These are phyloP conservation scores for Eucalyptus tenuipes DNA, from an alignment of 345 rosid genomes.

Conservation along the genomic window DNA sequence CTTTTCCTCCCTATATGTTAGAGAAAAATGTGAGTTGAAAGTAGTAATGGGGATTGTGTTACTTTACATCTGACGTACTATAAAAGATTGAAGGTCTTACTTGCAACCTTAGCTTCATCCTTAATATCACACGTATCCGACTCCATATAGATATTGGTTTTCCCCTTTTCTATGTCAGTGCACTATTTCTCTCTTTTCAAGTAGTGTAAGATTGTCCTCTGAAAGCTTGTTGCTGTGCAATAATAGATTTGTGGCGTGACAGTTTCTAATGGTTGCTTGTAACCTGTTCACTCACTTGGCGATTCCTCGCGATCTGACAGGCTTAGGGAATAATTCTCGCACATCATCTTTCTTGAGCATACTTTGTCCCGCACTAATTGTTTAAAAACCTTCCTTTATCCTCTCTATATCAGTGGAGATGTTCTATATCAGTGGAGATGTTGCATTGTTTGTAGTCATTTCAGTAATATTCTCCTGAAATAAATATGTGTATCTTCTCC, in stretches of 20 bases:
- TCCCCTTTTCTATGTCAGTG: background rate
- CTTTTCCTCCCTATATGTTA: background rate
- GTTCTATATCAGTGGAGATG: background rate
- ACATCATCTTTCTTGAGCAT: background rate
- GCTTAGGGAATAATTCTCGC: background rate
- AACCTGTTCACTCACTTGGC: background rate
- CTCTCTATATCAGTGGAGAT: background rate
- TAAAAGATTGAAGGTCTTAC: background rate
- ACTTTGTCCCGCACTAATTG: background rate
- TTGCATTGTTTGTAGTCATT: background rate
- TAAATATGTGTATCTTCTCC: background rate
- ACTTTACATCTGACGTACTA: no score
- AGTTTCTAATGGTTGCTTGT: background rate
- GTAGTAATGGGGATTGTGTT: background rate
- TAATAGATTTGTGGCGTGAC: background rate
- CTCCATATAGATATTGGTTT: background rate
- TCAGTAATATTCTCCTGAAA: background rate
- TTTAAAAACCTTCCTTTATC: background rate
- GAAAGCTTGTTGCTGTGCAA: background rate
- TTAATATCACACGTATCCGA: background rate
- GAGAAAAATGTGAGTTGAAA: background rate
- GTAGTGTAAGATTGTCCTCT: background rate
- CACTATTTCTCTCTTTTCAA: background rate
- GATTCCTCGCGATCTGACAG: background rate
- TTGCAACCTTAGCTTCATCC: background rate